These are phyloP conservation scores for Diaporthe nobilis DNA, from an alignment of 2,329 filamentous ascomycete species.

Conservation along the genomic window DNA sequence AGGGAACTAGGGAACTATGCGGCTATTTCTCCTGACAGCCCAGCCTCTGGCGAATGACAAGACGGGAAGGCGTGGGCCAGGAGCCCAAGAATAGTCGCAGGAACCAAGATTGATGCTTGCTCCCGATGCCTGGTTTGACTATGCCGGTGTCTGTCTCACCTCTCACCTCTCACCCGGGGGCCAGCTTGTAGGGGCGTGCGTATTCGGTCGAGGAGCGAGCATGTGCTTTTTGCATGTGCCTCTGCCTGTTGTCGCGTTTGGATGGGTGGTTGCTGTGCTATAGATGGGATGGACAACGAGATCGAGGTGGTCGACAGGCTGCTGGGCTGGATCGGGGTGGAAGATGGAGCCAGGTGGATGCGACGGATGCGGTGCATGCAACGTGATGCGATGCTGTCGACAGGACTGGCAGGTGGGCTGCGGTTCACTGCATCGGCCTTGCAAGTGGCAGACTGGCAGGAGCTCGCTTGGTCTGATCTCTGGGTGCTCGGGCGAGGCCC, in stretches of 20 bases:
- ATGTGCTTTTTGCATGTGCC: neutral
- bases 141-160: slow-evolving; percentile 4
- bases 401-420: neutral
- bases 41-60: slow-evolving; percentile 15
- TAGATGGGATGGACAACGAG: neutral
- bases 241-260: neutral
- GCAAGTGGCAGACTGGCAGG: neutral
- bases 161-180: slow-evolving; percentile 7
- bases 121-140: slow-evolving; percentile 4
- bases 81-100: slow-evolving; percentile 10
- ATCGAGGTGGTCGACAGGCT: neutral
- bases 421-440: neutral
- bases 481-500: slow-evolving; percentile 18
- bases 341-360: slow-evolving; percentile 1
- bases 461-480: slow-evolving; percentile 1
- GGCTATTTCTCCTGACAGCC: slow-evolving; percentile 19
- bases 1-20: slow-evolving; percentile 1
- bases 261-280: neutral
- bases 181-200: neutral
- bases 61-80: neutral
- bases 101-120: slow-evolving; percentile 19
- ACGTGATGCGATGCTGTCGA: slow-evolving; percentile 18
- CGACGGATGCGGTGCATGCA: slow-evolving; percentile 1
- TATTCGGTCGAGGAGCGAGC: neutral
- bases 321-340: neutral